Evolutionary conservation across 257 asterid genomes (phyloP).

Genomic region (Solanum bukasovii): DNA sequence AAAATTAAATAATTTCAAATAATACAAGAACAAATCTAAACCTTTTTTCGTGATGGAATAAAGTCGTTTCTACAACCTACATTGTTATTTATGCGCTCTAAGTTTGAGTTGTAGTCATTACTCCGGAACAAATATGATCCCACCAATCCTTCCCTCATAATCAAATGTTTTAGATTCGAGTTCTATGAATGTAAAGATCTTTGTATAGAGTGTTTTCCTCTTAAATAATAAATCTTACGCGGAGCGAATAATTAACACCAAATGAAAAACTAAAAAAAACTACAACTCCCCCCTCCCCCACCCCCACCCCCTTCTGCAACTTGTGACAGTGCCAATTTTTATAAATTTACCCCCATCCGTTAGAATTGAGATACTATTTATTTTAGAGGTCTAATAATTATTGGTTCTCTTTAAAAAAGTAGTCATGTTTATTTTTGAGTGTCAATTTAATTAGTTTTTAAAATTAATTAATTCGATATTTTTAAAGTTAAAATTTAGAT

Average conservation of each 20-base stretch:
- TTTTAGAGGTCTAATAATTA: too few relatives aligned
- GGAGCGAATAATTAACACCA: neutral
- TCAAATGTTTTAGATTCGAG: neutral
- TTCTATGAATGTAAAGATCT: neutral
- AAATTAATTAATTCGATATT: too few relatives aligned
- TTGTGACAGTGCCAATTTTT: neutral
- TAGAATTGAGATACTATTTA: too few relatives aligned
- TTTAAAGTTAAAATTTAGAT: too few relatives aligned
- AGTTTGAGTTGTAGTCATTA: neutral
- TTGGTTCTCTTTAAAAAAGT: too few relatives aligned
- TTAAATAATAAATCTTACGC: neutral
- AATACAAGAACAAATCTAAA: neutral
- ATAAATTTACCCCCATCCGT: too few relatives aligned
- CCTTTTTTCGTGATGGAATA: neutral
- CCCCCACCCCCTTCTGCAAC: neutral
- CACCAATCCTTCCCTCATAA: neutral
- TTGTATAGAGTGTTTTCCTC: neutral
- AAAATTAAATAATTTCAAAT: neutral
- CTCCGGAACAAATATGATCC: neutral
- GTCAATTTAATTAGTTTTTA: too few relatives aligned
- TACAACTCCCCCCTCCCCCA: too few relatives aligned
- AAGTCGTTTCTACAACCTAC: neutral
- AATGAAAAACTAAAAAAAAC: neutral
- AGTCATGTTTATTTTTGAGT: too few relatives aligned
- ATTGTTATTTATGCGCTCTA: neutral